Percentiles rank a stretch among this genome's conserved stretches.
Conservation (phyloP, 768 basidiomycete genomes). For the Plicaturopsis crispa region DNA sequence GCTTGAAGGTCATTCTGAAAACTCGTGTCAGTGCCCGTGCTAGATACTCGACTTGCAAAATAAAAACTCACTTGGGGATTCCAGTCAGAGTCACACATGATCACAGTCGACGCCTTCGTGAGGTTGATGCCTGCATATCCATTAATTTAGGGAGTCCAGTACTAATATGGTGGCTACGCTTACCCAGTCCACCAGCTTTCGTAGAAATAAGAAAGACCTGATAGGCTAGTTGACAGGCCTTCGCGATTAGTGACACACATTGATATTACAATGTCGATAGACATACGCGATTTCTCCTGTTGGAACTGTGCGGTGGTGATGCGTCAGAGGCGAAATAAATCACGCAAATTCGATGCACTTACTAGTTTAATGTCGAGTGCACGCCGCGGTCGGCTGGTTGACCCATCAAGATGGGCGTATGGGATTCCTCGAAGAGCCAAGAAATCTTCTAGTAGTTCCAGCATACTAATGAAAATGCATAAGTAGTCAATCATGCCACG, state of each 20-base stretch:
- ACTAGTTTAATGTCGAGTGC: slow-evolving; percentile 51
- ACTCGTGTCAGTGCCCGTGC: too few species aligned
- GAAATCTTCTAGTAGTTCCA: slow-evolving; percentile 64
- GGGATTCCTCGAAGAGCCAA: slow-evolving; percentile 49
- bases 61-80: slow-evolving; percentile 38
- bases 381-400: slow-evolving; percentile 43
- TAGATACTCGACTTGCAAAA: slow-evolving; percentile 27
- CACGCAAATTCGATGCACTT: slow-evolving; percentile 8
- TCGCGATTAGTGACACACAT: too few species aligned
- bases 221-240: slow-evolving; percentile 30
- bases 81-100: slow-evolving; percentile 72
- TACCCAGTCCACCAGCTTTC: slow-evolving; percentile 64
- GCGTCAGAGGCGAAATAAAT: neutral
- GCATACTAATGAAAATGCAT: slow-evolving; percentile 37
- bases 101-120: slow-evolving; percentile 72
- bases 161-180: too few species aligned
- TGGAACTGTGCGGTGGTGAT: slow-evolving; percentile 35
- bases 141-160: slow-evolving; percentile 21
- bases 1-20: slow-evolving; percentile 75
- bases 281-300: slow-evolving; percentile 46
- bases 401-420: slow-evolving; percentile 57
- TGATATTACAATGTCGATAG: too few species aligned
- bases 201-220: slow-evolving; percentile 67
- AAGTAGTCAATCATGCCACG: neutral
- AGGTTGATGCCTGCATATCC: slow-evolving; percentile 63